phyloP scores from a whole-genome alignment of 2,329 filamentous ascomycete species.

The Fusarium sp. region DNA sequence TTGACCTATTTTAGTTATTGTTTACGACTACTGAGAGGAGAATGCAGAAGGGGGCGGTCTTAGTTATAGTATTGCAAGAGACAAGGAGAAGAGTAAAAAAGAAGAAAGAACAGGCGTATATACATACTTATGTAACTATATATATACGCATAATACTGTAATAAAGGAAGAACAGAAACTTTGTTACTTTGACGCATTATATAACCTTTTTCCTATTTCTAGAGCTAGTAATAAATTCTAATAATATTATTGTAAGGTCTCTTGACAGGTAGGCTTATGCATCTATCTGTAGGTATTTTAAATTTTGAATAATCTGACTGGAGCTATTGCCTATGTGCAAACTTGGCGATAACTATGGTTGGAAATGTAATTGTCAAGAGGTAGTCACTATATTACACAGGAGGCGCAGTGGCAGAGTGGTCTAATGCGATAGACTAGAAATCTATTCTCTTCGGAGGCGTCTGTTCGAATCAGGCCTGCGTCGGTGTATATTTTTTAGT shows the following conservation, averaged over 20 bases:
- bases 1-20: conserved; percentile 21
- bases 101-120: conserved; percentile 20
- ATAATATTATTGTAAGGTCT: neutral
- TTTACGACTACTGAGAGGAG: neutral
- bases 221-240: neutral
- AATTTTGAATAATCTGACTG: too few relatives aligned
- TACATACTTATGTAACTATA: conserved; percentile 43
- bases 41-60: neutral
- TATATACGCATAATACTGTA: conserved; percentile 40
- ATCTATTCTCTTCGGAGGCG: conserved; percentile 40
- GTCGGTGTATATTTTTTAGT: too few relatives aligned
- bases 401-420: conserved; percentile 40
- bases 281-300: too few relatives aligned
- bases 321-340: too few relatives aligned
- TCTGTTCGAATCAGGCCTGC: conserved; percentile 41
- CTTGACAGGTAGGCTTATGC: too few relatives aligned
- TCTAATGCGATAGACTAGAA: conserved; percentile 42
- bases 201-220: neutral
- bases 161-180: conserved; percentile 37
- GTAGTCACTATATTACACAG: too few relatives aligned
- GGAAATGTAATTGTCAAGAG: too few relatives aligned
- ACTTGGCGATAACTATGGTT: too few relatives aligned
- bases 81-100: neutral
- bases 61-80: conserved; percentile 8
- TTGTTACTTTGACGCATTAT: conserved; percentile 1